phyloP scores from a whole-genome alignment of 176 grass and related monocot species.

The Rhynchospora tenuis region DNA sequence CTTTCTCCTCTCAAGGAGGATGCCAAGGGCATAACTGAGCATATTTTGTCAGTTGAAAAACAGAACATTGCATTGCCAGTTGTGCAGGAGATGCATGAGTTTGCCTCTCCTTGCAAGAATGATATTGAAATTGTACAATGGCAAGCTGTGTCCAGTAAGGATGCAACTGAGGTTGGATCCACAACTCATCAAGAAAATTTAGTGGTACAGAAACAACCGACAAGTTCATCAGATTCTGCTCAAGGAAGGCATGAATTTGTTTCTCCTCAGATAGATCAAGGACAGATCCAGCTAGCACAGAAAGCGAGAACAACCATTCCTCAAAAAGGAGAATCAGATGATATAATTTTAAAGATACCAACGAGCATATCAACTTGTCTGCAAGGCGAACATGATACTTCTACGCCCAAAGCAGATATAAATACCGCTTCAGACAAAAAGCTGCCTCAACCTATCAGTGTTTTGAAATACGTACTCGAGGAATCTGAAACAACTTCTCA shows the following conservation, averaged over 20 bases:
- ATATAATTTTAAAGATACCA: not conserved
- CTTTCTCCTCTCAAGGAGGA: not conserved
- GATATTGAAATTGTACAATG: not conserved
- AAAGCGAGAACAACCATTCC: not conserved
- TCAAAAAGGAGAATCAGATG: not conserved
- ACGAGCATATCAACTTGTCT: not conserved
- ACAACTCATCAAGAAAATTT: conserved; percentile 8
- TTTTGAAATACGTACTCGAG: not conserved
- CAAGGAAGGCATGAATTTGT: not conserved
- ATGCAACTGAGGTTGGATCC: not conserved
- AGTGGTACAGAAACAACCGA: conserved; percentile 2
- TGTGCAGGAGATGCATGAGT: conserved; percentile 1
- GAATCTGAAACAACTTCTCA: not conserved
- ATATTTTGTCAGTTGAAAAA: conserved; percentile 3
- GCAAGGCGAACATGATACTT: not conserved
- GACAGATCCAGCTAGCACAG: not conserved
- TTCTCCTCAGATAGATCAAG: not conserved
- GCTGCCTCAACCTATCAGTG: not conserved
- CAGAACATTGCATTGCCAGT: not conserved
- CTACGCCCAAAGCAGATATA: not conserved
- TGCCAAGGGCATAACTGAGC: not conserved
- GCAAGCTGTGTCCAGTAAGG: not conserved
- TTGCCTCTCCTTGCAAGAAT: not conserved
- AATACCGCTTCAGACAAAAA: not conserved
- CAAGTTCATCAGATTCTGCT: not conserved